Evolutionary conservation across 768 basidiomycete species (phyloP), one percentile per base, ranked within the genome.

Genomic region (Lactarius trivialis): DNA sequence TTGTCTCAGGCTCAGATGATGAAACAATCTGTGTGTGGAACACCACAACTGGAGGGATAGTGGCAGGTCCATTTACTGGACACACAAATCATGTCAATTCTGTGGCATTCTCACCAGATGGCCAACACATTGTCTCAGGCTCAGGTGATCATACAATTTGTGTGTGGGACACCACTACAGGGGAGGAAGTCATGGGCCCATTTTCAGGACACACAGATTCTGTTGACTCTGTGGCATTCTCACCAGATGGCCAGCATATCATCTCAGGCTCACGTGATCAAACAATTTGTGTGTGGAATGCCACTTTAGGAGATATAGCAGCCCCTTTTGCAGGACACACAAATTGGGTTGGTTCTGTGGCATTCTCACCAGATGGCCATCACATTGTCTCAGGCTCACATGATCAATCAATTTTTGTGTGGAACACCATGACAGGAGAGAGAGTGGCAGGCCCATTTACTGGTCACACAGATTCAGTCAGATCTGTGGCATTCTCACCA

Each of bases 251-350:
- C 3, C 37, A 28, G 2, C 70, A 32, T 7, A 32, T 79, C 53
- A 74, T 76, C 39, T 77, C 76, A 43, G n/a, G 41, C n/a, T 43
- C 41, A 0, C 0, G 3, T 3, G 41, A 43, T 43, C 15, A 15
- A 9, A 43, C 41, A 43, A 43, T 43, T 43, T 7, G 41, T n/a
- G 41, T 43, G 7, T 43, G 41, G 41, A 9, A 43, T 6, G 2
- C 41, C n/a, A 43, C n/a, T n/a, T 3, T 8, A 6, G 8, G 41
- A n/a, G 41, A 43, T 19, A n/a, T 7, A n/a, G n/a, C 4, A 17
- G 41, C 19, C n/a, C 41, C 19, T 9, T 30, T 50, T 50, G 2
- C 5, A 4, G 26, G 49, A 2, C 49, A 50, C 17, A 4, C 49
- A 3, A 0, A 28, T 50, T 26, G 2, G 12, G 30, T 50, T 14